Conservation (phyloP, 176 grass and related monocot species). For the Avena sativa region DNA sequence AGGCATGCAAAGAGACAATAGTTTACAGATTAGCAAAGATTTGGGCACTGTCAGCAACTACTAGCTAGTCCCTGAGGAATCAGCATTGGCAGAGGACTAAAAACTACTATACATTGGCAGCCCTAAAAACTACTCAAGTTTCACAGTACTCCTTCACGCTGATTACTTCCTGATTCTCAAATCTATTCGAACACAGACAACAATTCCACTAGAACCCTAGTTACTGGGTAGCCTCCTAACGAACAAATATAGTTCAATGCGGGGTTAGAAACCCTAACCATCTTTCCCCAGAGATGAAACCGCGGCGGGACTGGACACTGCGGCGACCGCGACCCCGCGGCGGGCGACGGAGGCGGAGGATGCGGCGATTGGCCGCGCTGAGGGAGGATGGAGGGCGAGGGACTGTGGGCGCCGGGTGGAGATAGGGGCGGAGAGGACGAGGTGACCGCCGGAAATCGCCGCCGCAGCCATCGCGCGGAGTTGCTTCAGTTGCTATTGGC, state of each 20-base stretch:
- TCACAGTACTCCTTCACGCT: background rate
- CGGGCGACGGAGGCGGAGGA: slow-evolving; percentile 31
- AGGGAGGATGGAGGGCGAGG: background rate
- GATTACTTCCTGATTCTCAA: background rate
- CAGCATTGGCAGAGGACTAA: background rate
- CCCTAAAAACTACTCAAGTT: background rate
- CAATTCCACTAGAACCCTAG: slow-evolving; percentile 39
- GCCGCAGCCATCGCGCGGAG: slow-evolving; percentile 42
- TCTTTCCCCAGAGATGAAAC: slow-evolving; percentile 28
- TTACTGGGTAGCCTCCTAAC: background rate
- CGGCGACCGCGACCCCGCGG: slow-evolving; percentile 37
- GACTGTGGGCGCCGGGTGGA: background rate
- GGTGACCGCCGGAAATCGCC: slow-evolving; percentile 44
- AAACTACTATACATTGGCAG: background rate
- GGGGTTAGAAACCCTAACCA: slow-evolving; percentile 39
- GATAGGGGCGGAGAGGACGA: slow-evolving; percentile 34
- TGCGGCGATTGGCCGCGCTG: slow-evolving; percentile 38
- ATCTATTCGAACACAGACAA: background rate
- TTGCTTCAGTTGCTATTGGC: background rate
- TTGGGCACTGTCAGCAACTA: background rate
- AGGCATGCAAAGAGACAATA: too few relatives aligned
- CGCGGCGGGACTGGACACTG: slow-evolving; percentile 39
- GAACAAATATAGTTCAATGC: background rate
- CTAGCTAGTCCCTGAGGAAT: background rate
- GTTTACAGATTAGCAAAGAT: background rate